Conservation (phyloP, 2,329 filamentous ascomycete species). For the Fusarium mangiferae region DNA sequence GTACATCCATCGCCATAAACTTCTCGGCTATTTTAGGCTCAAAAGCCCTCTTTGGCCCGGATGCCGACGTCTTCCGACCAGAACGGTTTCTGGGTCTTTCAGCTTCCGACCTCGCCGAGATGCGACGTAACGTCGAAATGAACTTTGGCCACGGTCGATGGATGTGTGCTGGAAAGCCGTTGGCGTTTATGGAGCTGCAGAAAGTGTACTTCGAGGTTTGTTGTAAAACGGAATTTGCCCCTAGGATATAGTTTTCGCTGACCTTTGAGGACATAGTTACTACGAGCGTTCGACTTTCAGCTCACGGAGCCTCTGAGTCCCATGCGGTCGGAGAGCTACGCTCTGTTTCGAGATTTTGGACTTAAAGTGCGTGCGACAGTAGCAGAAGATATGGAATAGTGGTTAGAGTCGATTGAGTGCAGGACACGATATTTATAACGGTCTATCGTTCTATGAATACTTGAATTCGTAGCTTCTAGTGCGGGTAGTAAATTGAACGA, state of each 20-base stretch:
- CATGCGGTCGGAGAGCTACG: neutral
- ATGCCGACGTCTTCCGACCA: neutral
- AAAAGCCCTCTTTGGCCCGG: neutral
- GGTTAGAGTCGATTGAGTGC: rapidly evolving
- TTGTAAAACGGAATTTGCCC: rapidly evolving
- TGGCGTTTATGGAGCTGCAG: conserved; percentile 1
- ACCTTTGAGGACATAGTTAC: neutral
- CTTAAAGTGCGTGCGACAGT: neutral
- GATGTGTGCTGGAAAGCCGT: conserved; percentile 7
- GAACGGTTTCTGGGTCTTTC: neutral
- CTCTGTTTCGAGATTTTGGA: neutral
- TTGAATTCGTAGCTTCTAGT: neutral
- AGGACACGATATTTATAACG: rapidly evolving
- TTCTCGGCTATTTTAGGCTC: neutral
- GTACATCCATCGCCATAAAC: neutral
- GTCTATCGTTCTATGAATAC: rapidly evolving
- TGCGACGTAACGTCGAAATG: conserved; percentile 10
- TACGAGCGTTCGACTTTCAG: neutral
- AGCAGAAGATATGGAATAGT: neutral
- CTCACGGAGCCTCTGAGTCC: neutral
- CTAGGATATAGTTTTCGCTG: rapidly evolving
- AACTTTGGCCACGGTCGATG: neutral
- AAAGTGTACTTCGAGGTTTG: conserved; percentile 6
- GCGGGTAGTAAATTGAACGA: neutral
- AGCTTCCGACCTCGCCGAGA: neutral